Conservation (phyloP, 2,329 filamentous ascomycete species). For the Colletotrichum sojae region DNA sequence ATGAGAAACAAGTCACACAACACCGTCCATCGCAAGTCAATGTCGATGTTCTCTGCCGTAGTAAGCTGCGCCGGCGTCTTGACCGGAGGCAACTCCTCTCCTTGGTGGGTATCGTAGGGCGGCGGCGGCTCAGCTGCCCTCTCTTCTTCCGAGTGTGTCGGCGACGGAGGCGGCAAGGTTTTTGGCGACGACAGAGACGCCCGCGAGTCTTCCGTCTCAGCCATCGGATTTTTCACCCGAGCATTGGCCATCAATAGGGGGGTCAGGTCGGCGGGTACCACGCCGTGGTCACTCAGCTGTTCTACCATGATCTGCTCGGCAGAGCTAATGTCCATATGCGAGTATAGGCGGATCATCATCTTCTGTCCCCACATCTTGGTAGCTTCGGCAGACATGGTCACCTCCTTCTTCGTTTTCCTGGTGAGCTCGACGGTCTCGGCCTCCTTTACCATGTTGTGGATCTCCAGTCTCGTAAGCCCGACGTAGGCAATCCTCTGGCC, state of each 20-base stretch:
- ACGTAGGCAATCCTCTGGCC: constrained; percentile 97
- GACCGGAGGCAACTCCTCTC: constrained; percentile 82
- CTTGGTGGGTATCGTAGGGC: constrained; percentile 74
- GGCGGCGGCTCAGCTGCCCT: constrained; percentile 66
- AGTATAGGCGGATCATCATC: constrained; percentile 95
- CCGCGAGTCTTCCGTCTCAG: constrained; percentile 65
- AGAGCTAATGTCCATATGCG: constrained; percentile 95
- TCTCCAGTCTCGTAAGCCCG: constrained; percentile 85
- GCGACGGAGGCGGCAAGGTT: constrained; percentile 44
- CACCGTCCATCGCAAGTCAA: constrained; percentile 96
- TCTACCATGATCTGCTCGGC: constrained; percentile 99
- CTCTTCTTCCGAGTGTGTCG: constrained; percentile 56
- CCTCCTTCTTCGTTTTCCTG: constrained; percentile 79
- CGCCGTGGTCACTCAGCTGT: constrained; percentile 92
- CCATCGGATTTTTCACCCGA: constrained; percentile 92
- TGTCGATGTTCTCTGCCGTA: constrained; percentile 87
- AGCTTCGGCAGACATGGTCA: constrained; percentile 79
- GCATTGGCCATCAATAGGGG: constrained; percentile 92
- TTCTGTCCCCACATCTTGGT: constrained; percentile 98
- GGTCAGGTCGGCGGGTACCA: constrained; percentile 86
- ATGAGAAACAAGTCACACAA: constrained; percentile 96
- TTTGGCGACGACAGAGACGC: constrained; percentile 30
- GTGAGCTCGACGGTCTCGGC: constrained; percentile 72
- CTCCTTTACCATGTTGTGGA: constrained; percentile 82
- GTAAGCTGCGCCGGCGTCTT: constrained; percentile 87